Evolutionary conservation across 2,329 filamentous ascomycete genomes (phyloP), one percentile per base, ranked within the genome.

Genomic region (Aspergillus felis): DNA sequence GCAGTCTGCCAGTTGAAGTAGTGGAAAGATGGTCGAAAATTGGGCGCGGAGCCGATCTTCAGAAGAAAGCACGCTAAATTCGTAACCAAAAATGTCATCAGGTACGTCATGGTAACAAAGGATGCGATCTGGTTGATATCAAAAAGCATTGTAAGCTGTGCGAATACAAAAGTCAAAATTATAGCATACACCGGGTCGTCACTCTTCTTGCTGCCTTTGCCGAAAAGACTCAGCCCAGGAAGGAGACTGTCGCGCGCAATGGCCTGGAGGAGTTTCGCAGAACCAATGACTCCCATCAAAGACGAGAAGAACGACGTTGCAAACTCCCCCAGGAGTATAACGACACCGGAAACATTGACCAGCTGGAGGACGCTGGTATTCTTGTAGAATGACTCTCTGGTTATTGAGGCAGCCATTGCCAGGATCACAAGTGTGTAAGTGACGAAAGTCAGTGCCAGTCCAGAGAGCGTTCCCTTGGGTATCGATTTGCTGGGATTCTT

Each of bases 51-150:
- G 1, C 90, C 88, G 56, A 96, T 88, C 71, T 93, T 93, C 55
- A 96, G 81, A 1, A 95, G 78, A 66, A 96, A 95, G 64, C 91
- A 95, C 6, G 91, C 91, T 8, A 95, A 75, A 62, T 96, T 95
- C 74, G 90, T 94, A 44, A 93, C 89, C 52, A 95, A 84, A 68
- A 95, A 96, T 0, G 91, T 96, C 88, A 95, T 93, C 68, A 94
- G 84, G 69, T 94, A 95, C 17, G 90, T 89, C 89, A 95, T 95
- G 1, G 91, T 93, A 49, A 95, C 91, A 57, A 95, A 86, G 0
- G 90, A 93, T 5, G 91, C 91, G 65, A 96, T 95, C 68, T 91
- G 88, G 70, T 96, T 94, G 63, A 96, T 84, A 67, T 95, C 86
- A 48, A 89, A 88, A 52, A 96, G 82, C 74, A 95, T 87, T 0